Evolutionary conservation across 1,139 yeast genomes (phyloP), one percentile per base, ranked within the genome.

Genomic region (Sugiyamaella grinbergsii): DNA sequence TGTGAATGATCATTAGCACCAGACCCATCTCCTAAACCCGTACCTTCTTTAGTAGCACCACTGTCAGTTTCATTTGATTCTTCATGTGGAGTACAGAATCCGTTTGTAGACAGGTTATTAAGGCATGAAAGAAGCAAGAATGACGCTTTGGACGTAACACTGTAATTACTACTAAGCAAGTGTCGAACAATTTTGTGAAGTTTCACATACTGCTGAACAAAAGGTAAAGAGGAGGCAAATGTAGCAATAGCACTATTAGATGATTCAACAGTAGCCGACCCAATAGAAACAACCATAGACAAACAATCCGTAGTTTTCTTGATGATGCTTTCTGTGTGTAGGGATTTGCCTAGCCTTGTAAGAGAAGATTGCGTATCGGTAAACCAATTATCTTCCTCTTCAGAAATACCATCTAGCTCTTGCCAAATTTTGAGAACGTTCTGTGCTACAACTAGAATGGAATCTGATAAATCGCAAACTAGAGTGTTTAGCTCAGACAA

Each of bases 11-110:
- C 82, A 31, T 81, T 78, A 3, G 86, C 95, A 56, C 96, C 98
- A 55, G 85, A 90, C 19, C 98, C 98, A 66, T 93, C 98, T 44
- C 98, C 99, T 36, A 93, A 74, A 8, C 98, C 98, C n/a, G 96
- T 88, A 48, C 98, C 98, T 47, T 84, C 78, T 33, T 66, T 60
- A 18, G 67, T 65, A 4, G 67, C 63, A 19, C 74, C 88, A 32
- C 64, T 83, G 62, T 61, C 69, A 10, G 85, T 82, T 43, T 78
- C 77, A 16, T 82, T 80, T 54, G 81, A 78, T 50, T 81, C 80
- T 49, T 87, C 93, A 22, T 78, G 73, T 11, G 91, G 98, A 2
- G 95, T 80, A 65, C 99, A 94, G 77, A 91, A 91, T 0, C 99
- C 99, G 52, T 85, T 80, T n/a, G 80, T 80, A 0, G 95, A 82